Base-by-base conservation (phyloP, 768 basidiomycete species). In the Pisolithus microcarpus region DNA sequence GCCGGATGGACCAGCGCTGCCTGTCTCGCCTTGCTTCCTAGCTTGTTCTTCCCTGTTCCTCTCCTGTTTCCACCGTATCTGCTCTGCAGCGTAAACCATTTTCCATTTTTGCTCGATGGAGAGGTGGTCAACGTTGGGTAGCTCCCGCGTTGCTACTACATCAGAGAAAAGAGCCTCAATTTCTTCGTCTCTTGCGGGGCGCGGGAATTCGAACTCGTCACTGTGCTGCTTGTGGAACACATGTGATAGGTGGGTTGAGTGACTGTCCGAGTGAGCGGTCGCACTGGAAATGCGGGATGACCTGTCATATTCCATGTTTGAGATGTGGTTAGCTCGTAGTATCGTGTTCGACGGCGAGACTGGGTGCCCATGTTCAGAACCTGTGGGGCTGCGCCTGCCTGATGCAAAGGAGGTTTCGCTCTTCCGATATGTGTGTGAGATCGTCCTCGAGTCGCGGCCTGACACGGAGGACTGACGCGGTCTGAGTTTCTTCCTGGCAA, bases 81-180 rank as follows among this genome's bases (percentile, higher is more conserved):
- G 84, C 58, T 88, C 86, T 57, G 89, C 85, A 52, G 81, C 88
- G 63, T 85, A 79, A 6, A 99, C 86, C 63, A 98, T 80, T 56
- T 76, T 75, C 94, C 95, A 99, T 70, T 97, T 97, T 66, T 91
- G 89, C 28, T 91, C 86, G 21, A 88, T 76, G 15, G 79, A 59
- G 51, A 90, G 70, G 34, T 34, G 34, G 52, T 80, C 78, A 24
- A 85, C 68, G 23, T 81, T 79, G 10, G 69, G 76, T 23, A 90
- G 65, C 57, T 80, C 86, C 39, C 91, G 80, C 24, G 79, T 82
- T 38, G 79, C 77, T 59, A 81, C 79, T 49, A 96, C 79, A 49
- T 82, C 79, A 55, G 88, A 79, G 64, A 96, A 97, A 45, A 93
- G 70, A 5, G 67, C 72, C 63, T 94, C 85, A 23, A 98, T 84